Evolutionary conservation across 75 land plant species (phyloP).

Genomic region (Pinus taeda): DNA sequence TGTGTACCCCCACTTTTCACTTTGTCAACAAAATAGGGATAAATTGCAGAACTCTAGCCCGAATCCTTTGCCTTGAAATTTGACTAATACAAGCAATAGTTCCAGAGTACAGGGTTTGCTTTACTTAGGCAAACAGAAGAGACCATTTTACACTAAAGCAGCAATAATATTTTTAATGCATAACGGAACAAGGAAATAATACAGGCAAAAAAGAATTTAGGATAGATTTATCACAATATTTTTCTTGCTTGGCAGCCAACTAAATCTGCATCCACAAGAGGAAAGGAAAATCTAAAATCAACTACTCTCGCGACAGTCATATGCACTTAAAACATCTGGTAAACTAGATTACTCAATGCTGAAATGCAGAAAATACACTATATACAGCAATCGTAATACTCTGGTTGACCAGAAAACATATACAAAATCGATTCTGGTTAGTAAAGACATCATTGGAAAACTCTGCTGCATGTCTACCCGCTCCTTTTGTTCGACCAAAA

Average conservation of each 20-base stretch:
- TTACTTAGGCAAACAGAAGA: neutral
- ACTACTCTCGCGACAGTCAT: neutral
- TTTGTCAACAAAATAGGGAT: neutral
- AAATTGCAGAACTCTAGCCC: neutral
- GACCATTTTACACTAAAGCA: neutral
- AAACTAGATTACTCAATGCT: neutral
- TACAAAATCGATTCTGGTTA: neutral
- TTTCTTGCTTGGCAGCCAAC: neutral
- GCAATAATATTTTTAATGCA: neutral
- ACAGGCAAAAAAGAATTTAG: neutral
- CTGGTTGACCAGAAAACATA: neutral
- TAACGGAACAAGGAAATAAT: neutral
- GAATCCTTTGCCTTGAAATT: neutral
- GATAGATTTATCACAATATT: neutral
- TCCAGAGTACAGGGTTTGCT: neutral
- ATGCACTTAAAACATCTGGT: neutral
- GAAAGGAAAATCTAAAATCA: neutral
- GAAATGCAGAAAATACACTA: neutral
- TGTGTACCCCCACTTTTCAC: neutral
- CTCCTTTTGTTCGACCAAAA: too few species aligned
- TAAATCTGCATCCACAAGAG: neutral
- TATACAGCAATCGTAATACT: neutral
- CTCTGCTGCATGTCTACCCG: neutral
- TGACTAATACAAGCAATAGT: neutral
- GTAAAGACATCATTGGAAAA: neutral